Base-by-base conservation (phyloP, 1,284 basidiomycete genomes). In the Vanrija sp. region DNA sequence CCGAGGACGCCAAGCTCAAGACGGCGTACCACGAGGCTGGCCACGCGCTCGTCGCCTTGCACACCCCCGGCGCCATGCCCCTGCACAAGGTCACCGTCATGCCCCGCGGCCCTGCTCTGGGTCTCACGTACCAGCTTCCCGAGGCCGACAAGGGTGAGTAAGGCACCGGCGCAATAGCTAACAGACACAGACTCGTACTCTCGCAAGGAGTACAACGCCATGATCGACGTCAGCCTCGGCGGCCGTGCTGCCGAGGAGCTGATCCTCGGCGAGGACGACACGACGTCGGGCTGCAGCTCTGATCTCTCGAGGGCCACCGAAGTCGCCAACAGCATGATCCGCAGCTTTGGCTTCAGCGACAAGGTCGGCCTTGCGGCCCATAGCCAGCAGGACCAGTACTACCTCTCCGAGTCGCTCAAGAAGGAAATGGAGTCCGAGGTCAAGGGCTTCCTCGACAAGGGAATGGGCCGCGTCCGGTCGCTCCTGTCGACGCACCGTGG, bases 21-120 rank as follows among this genome's bases (percentile, higher is more conserved):
- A 96, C 93, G 0, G 94, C 94, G 6, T 96, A 95, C 77, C 94
- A 97, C 74, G 93, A 97, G 81, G 93, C 90, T 59, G 93, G 93
- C 9, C 93, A 96, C 74, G 91, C 93, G 16, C 82, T 97, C 20
- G 85, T 91, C 19, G 90, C 92, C 6, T 76, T 96, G 36, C 91
- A 91, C 71, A 96, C 94, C 0, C 83, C 89, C 56, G 93, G 92
- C 51, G 90, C 92, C 24, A 90, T 92, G 83, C 93, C 93, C 25
- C 76, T 97, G 60, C 93, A 97, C 75, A 96, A 94, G 79, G 93
- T 95, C 23, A 97, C 93, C 18, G 94, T 93, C 74, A 84, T 97
- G 57, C 93, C 92, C 46, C 86, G 94, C 65, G 93, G 93, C 27
- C 89, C 92, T 66, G 87, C 91, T 18, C 81, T 96, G 35, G 94